A percentile compares a stretch with the other conserved stretches of the same genome.
These are phyloP conservation scores for Mycothermus thermophilus DNA, from an alignment of 495 filamentous ascomycete genomes.

Conservation along the genomic window DNA sequence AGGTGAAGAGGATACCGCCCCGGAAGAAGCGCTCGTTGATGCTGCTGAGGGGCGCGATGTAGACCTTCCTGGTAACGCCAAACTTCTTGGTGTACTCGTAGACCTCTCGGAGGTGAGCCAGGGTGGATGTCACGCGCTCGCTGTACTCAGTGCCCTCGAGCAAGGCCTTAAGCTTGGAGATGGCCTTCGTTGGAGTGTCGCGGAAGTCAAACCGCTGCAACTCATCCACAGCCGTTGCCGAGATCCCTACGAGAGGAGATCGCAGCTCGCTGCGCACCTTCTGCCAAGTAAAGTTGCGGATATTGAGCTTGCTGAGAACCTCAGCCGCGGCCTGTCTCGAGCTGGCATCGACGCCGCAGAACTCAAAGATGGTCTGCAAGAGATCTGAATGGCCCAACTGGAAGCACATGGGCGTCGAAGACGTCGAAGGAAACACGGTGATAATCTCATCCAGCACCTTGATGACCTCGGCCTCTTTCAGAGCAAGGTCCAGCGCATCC, in stretches of 20 bases:
- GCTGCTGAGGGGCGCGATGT: slow-evolving; percentile 72
- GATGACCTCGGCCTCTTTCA: slow-evolving; percentile 89
- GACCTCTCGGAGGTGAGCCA: slow-evolving; percentile 65
- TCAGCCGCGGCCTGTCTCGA: slow-evolving; percentile 66
- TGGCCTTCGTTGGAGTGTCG: slow-evolving; percentile 62
- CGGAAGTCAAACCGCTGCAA: slow-evolving; percentile 68
- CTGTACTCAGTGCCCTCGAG: slow-evolving; percentile 57
- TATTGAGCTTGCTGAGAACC: slow-evolving; percentile 74
- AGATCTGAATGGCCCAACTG: slow-evolving; percentile 83
- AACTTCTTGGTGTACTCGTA: slow-evolving; percentile 63
- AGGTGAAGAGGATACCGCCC: slow-evolving; percentile 81
- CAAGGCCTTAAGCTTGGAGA: slow-evolving; percentile 53
- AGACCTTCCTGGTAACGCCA: slow-evolving; percentile 62
- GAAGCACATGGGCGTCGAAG: slow-evolving; percentile 67
- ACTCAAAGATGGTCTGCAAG: slow-evolving; percentile 72
- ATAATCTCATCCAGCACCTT: slow-evolving; percentile 91
- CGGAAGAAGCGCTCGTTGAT: slow-evolving; percentile 88
- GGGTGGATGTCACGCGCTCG: slow-evolving; percentile 53
- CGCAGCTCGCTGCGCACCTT: slow-evolving; percentile 76
- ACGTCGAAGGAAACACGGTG: slow-evolving; percentile 61
- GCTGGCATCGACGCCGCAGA: slow-evolving; percentile 58
- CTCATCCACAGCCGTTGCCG: slow-evolving; percentile 84
- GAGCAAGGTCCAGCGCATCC: slow-evolving; percentile 63
- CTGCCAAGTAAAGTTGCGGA: slow-evolving; percentile 67
- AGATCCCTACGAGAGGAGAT: slow-evolving; percentile 62